Evolutionary conservation across 176 grass and related monocot genomes (phyloP).

Genomic region (Aegilops longissima): DNA sequence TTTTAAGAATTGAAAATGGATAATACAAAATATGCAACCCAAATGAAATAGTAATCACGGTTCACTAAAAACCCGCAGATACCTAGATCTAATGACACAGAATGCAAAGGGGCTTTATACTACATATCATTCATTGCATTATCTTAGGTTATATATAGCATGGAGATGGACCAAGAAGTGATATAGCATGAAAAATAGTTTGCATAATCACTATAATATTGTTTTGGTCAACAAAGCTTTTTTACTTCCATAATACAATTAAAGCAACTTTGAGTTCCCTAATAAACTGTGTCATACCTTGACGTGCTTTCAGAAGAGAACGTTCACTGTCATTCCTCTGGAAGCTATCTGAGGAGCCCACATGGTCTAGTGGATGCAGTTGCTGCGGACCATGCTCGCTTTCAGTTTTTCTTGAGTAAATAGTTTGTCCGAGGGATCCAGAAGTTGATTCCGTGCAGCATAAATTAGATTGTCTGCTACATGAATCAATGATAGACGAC

Average conservation of each 20-base stretch:
- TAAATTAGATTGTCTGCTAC: slow-evolving; percentile 45
- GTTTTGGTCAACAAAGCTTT: slow-evolving; percentile 5
- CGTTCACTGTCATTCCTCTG: slow-evolving; percentile 43
- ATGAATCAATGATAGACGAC: slow-evolving; percentile 39
- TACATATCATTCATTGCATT: not conserved
- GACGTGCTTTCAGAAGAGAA: slow-evolving; percentile 49
- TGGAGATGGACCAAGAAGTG: not conserved
- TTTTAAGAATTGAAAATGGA: not conserved
- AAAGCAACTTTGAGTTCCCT: slow-evolving; percentile 9
- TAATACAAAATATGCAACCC: not conserved
- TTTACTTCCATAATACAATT: not conserved
- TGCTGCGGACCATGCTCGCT: slow-evolving; percentile 38
- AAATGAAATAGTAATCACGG: slow-evolving; percentile 18
- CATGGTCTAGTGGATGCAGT: slow-evolving; percentile 27
- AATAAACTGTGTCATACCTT: slow-evolving; percentile 36
- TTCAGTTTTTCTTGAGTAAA: slow-evolving; percentile 40
- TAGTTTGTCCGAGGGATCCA: slow-evolving; percentile 40
- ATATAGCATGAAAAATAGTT: slow-evolving; percentile 2
- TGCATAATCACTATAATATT: slow-evolving; percentile 4
- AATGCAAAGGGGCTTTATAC: not conserved
- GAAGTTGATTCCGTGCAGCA: slow-evolving; percentile 53
- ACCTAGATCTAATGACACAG: slow-evolving; percentile 18
- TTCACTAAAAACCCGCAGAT: slow-evolving; percentile 1
- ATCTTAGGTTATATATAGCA: slow-evolving; percentile 21
- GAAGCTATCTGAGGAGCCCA: slow-evolving; percentile 41